Percentiles rank a stretch among this genome's conserved stretches.
Evolutionary conservation across 495 filamentous ascomycete genomes (phyloP).

Genomic region (Cladorrhinum samala): DNA sequence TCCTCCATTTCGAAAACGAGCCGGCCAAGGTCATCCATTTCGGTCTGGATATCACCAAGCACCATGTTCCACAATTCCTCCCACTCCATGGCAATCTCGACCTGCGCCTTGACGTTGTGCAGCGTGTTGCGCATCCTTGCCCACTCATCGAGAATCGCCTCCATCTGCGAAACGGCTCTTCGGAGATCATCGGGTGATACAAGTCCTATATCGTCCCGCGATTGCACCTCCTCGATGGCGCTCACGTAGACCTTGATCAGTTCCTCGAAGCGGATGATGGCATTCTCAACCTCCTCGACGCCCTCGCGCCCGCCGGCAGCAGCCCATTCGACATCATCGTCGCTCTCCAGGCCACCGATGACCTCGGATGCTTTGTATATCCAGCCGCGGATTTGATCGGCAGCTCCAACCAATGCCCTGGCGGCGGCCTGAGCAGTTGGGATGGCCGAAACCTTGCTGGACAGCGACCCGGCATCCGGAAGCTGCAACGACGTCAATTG

Average conservation of each 20-base stretch:
- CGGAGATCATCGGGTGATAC: conserved; percentile 63
- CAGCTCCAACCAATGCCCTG: conserved; percentile 68
- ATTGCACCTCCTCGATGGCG: conserved; percentile 83
- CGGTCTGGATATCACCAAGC: conserved; percentile 84
- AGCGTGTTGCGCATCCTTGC: conserved; percentile 66
- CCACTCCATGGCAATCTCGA: conserved; percentile 98
- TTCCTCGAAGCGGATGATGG: conserved; percentile 76
- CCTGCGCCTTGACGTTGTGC: conserved; percentile 74
- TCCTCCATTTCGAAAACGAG: conserved; percentile 97
- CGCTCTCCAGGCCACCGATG: conserved; percentile 74
- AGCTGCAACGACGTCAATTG: conserved; percentile 80
- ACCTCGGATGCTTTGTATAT: conserved; percentile 85
- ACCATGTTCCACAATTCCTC: conserved; percentile 94
- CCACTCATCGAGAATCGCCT: conserved; percentile 79
- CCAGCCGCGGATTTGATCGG: conserved; percentile 88
- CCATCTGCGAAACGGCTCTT: conserved; percentile 77
- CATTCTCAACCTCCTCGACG: conserved; percentile 79
- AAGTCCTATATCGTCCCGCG: conserved; percentile 64
- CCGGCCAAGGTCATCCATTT: conserved; percentile 75
- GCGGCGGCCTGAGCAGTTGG: conserved; percentile 73
- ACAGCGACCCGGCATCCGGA: conserved; percentile 73
- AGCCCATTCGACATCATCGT: conserved; percentile 97
- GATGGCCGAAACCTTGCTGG: conserved; percentile 73
- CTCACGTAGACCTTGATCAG: conserved; percentile 84
- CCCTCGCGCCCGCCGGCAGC: conserved; percentile 87